Base-by-base conservation (phyloP, 345 rosid species). In the Fremontodendron californicum region DNA sequence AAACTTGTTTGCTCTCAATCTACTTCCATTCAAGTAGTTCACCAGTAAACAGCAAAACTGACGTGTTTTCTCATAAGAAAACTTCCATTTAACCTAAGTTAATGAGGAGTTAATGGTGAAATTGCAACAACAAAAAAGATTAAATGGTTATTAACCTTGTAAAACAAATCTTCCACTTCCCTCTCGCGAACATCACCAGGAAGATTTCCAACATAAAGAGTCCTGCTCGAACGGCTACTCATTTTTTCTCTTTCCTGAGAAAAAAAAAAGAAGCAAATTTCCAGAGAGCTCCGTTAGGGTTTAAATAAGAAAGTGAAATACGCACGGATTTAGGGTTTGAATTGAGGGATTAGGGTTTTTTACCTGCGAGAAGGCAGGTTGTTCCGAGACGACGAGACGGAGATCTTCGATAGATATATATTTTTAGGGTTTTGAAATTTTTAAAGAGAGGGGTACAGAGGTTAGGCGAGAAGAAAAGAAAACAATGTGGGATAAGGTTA, bases 101-200 rank as follows among this genome's bases (percentile, higher is more conserved):
- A 71, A 49, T 19, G 60, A 52, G 10, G 75, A 31, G 61, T 71
- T 70, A 29, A 45, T 27, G 23, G 2, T n/a, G 45, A 51, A 33
- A 51, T 51, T 35, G n/a, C 8, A 11, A n/a, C n/a, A n/a, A n/a
- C n/a, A n/a, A n/a, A n/a, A 23, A 2, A 37, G 4, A 43, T 4
- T 16, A 23, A 69, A 69, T 55, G 63, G 31, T 6, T 25, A 8
- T 25, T 73, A 71, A 96, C 99, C 93, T 96, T 96, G 85, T 88
- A 87, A 78, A 96, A 96, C 93, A 96, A 87, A 87, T 94, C 99
- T 79, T 96, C 96, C n/a, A 96, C 94, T 88, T 96, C 98, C 78
- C 91, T 88, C 90, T 85, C 90, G 18, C 99, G 98, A 78, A 92
- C 87, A 85, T 96, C 99, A 6, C 97, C 96, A 6, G 99, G 99